Base-by-base conservation (phyloP, 1,284 basidiomycete genomes). In the Chondrostereum purpureum region DNA sequence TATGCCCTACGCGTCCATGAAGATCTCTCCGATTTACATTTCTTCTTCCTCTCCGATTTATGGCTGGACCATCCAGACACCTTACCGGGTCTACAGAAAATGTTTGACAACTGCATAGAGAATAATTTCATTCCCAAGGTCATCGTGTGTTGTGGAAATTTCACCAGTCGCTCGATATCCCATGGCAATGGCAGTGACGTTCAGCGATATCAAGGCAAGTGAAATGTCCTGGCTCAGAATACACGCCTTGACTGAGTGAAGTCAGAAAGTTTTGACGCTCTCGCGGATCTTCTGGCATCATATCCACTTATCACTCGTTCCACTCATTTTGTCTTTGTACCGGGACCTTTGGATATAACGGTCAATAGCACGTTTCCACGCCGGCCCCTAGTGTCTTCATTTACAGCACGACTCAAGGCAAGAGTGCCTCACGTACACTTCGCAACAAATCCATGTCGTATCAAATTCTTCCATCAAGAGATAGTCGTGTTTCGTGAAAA, bases 401-500 rank as follows among this genome's bases (percentile, higher is more conserved):
- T 96, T 54, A 74, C 80, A 0, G 65, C 77, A 5, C 80, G 83
- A 31, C 67, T 97, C 16, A 78, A 74, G 51, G 67, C 75, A 1
- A 83, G 82, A 53, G 62, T 96, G 18, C 86, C 90, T 0, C 86
- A 87, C 55, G 72, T 83, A 1, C 80, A 88, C 55, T 88, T 99
- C 57, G 83, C 82, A 0, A 88, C 83, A 39, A 98, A 99, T 62
- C 96, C 96, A 1, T 96, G 92, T 63, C 82, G 96, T 5, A 80
- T 99, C 57, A 88, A 89, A 54, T 98, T 97, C 64, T 96, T 95
- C 60, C 83, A 89, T 21, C 94, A 98, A 59, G 96, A 99, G 65
- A 83, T 99, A 37, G 94, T 99, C 31, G 69, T 99, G 17, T 96
- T 88, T 59, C 73, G 96, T 43, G 93, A 99, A 56, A 92, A 99